Percentiles rank a stretch among this genome's conserved stretches.
phyloP scores from a whole-genome alignment of 1,284 basidiomycete genomes.

The Exsudoporus floridanus region DNA sequence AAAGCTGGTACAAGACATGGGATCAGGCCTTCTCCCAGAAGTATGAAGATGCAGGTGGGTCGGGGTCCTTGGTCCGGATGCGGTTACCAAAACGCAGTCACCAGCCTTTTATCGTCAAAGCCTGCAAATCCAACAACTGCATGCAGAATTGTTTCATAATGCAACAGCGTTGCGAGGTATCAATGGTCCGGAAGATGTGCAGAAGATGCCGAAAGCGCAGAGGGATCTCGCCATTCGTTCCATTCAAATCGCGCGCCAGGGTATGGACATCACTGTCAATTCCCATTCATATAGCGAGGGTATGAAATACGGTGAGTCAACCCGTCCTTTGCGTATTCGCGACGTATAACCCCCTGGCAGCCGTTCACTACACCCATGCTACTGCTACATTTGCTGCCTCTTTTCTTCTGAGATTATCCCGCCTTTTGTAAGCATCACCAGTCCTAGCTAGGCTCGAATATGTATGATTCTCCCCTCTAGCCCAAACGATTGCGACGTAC shows the following conservation, averaged over 20 bases:
- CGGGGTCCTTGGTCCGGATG: neutral
- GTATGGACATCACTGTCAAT: slow-evolving; percentile 71
- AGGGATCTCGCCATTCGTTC: slow-evolving; percentile 69
- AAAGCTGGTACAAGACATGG: slow-evolving; percentile 73
- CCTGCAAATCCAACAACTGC: slow-evolving; percentile 75
- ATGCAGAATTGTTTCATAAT: slow-evolving; percentile 79
- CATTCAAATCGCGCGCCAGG: slow-evolving; percentile 66
- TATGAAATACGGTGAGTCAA: slow-evolving; percentile 75
- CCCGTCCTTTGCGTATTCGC: neutral
- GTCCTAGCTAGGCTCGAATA: neutral
- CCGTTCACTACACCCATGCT: slow-evolving; percentile 86
- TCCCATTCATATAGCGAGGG: slow-evolving; percentile 83
- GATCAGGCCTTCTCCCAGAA: slow-evolving; percentile 77
- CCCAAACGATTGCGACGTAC: slow-evolving; percentile 80
- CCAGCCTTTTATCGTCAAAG: slow-evolving; percentile 81
- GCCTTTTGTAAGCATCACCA: slow-evolving; percentile 68
- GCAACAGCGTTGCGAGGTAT: slow-evolving; percentile 75
- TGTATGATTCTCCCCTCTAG: slow-evolving; percentile 38
- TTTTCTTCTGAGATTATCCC: slow-evolving; percentile 80
- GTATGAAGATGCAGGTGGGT: slow-evolving; percentile 74
- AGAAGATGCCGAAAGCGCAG: slow-evolving; percentile 70
- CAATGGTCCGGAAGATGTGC: slow-evolving; percentile 73
- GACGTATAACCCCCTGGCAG: slow-evolving; percentile 40
- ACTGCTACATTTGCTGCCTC: slow-evolving; percentile 91
- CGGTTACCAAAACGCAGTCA: neutral